Conservation (phyloP, 257 asterid species). For the Coffea canephora region DNA sequence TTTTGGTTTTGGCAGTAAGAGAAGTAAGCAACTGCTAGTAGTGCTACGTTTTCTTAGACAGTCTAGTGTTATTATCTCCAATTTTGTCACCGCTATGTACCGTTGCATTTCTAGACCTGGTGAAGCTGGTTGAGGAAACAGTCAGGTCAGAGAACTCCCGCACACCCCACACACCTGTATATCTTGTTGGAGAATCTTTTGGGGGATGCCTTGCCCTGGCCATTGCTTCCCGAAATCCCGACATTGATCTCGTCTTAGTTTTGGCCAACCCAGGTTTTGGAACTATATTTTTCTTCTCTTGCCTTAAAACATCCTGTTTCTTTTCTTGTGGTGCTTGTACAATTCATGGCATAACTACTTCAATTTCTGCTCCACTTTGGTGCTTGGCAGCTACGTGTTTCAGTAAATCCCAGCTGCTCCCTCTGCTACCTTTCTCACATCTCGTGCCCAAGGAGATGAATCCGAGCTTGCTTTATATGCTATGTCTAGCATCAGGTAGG, state of each 20-base stretch:
- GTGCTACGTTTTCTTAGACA: no score
- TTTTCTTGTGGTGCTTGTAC: neutral
- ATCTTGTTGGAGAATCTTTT: slow-evolving; percentile 76
- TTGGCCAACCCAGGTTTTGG: slow-evolving; percentile 80
- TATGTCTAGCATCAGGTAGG: slow-evolving; percentile 68
- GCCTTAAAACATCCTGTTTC: neutral
- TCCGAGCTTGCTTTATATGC: slow-evolving; percentile 41
- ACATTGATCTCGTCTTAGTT: slow-evolving; percentile 60
- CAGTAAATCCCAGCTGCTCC: slow-evolving; percentile 44
- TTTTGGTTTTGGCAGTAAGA: no score
- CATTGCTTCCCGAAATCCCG: slow-evolving; percentile 77
- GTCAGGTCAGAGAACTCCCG: slow-evolving; percentile 47
- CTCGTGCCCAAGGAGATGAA: slow-evolving; percentile 52
- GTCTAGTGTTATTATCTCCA: neutral
- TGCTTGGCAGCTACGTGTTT: slow-evolving; percentile 61
- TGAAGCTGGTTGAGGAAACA: slow-evolving; percentile 61
- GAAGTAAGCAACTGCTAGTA: neutral
- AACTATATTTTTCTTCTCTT: neutral
- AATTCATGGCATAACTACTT: neutral
- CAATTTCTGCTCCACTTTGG: neutral
- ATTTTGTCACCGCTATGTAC: neutral
- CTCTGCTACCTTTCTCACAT: slow-evolving; percentile 42
- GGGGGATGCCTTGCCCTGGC: slow-evolving; percentile 83
- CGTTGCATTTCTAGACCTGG: slow-evolving; percentile 43
- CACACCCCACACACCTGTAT: slow-evolving; percentile 60